These are phyloP conservation scores for Fusarium albidum DNA, from an alignment of 2,329 filamentous ascomycete genomes.

Conservation along the genomic window DNA sequence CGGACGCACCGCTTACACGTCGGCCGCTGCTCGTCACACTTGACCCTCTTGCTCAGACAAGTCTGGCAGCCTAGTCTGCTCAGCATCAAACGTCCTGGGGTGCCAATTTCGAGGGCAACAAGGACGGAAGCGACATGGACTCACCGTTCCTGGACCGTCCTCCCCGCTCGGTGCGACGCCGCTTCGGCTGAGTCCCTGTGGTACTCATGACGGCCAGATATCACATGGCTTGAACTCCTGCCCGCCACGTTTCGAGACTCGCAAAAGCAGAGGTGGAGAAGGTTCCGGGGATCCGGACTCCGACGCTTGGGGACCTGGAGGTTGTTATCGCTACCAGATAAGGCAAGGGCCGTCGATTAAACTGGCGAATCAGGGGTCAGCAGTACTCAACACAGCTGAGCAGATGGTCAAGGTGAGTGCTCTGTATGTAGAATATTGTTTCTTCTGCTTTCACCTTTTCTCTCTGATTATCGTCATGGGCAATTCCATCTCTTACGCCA, in stretches of 20 bases:
- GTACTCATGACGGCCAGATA: neutral
- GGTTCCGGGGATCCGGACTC: neutral
- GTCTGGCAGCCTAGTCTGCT: constrained; percentile 10
- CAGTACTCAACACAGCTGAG: neutral
- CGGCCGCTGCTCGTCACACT: constrained; percentile 17
- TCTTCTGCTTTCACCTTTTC: neutral
- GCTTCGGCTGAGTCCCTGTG: neutral
- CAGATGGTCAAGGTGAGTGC: neutral
- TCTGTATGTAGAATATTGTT: too few relatives aligned
- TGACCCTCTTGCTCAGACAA: constrained; percentile 14
- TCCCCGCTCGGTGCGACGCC: constrained; percentile 8
- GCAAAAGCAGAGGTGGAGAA: neutral
- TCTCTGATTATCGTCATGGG: constrained; percentile 11
- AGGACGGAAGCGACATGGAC: neutral
- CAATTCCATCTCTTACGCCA: constrained; percentile 21
- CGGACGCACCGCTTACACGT: constrained; percentile 10
- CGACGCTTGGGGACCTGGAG: too few relatives aligned
- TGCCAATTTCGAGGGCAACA: too few relatives aligned
- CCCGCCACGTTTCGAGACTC: neutral
- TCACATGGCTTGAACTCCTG: neutral
- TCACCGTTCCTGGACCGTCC: constrained; percentile 15
- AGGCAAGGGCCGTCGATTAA: constrained; percentile 18
- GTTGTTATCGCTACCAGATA: too few relatives aligned
- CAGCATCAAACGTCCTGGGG: too few relatives aligned
- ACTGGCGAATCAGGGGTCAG: constrained; percentile 12